Conservation (phyloP, 176 grass and related monocot genomes). For the Aegilops speltoides region DNA sequence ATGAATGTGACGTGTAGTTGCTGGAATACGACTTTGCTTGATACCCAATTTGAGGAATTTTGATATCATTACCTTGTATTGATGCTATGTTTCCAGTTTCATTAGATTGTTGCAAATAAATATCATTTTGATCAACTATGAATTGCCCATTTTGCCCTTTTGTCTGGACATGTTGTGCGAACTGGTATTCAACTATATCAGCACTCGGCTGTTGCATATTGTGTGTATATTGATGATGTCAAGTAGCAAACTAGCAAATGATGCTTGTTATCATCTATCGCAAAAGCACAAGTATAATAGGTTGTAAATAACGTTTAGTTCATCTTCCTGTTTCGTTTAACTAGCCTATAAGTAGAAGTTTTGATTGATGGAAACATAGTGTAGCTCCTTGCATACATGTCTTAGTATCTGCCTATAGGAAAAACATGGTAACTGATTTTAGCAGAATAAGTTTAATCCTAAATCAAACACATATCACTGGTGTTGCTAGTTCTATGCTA, state of each 20-base stretch:
- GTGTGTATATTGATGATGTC: no score
- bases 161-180: not conserved
- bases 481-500: no score
- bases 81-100: not conserved
- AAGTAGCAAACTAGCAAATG: no score
- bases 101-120: no score
- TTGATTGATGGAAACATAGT: not conserved
- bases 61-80: not conserved
- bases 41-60: not conserved
- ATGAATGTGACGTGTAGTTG: conserved; percentile 9
- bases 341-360: not conserved
- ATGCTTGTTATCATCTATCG: no score
- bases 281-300: no score
- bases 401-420: not conserved
- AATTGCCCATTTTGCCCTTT: not conserved
- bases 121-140: not conserved
- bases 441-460: not conserved
- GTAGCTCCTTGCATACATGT: not conserved
- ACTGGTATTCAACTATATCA: not conserved
- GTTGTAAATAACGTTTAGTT: no score
- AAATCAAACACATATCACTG: not conserved
- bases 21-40: not conserved
- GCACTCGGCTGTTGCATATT: not conserved
- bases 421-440: not conserved
- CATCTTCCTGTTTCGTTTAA: not conserved